A percentile compares a stretch with the other conserved stretches of the same genome.
Conservation (phyloP, 257 asterid genomes). For the Lithospermum erythrorhizon region DNA sequence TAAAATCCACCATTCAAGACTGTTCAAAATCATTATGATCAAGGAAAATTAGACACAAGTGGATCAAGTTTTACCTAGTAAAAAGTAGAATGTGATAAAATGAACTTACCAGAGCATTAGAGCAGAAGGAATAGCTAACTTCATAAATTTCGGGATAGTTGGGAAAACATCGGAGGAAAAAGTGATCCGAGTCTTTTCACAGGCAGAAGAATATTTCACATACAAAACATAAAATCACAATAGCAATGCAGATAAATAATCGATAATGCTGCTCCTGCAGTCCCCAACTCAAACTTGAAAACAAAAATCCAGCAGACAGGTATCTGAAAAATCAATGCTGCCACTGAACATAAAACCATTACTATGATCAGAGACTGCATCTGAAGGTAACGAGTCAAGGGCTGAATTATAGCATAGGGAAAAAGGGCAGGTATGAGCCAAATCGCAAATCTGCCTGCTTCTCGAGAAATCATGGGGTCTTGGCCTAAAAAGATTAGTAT, state of each 20-base stretch:
- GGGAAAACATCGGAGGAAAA: conserved; percentile 33
- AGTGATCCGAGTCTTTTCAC: conserved; percentile 28
- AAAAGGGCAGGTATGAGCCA: conserved; percentile 70
- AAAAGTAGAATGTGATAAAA: neutral
- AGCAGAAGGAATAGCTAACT: conserved; percentile 67
- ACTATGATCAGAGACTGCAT: conserved; percentile 69
- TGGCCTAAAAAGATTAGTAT: conserved; percentile 45
- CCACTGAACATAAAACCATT: conserved; percentile 52
- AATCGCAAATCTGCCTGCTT: conserved; percentile 54
- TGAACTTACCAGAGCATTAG: conserved; percentile 71
- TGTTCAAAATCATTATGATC: conserved; percentile 5
- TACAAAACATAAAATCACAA: conserved; percentile 42
- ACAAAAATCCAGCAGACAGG: conserved; percentile 58
- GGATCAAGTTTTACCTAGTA: neutral
- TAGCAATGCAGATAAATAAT: conserved; percentile 64
- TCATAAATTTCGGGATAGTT: conserved; percentile 43
- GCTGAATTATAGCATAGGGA: conserved; percentile 69
- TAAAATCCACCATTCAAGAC: conserved; percentile 53
- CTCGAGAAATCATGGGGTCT: conserved; percentile 54
- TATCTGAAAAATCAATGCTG: conserved; percentile 44
- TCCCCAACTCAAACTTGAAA: conserved; percentile 51
- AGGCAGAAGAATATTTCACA: conserved; percentile 42
- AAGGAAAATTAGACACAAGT: neutral
- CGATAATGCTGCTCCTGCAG: conserved; percentile 60
- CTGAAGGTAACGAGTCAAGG: conserved; percentile 57